Evolutionary conservation across 2,329 filamentous ascomycete species (phyloP).

Genomic region (Chaetothyriales sp.): DNA sequence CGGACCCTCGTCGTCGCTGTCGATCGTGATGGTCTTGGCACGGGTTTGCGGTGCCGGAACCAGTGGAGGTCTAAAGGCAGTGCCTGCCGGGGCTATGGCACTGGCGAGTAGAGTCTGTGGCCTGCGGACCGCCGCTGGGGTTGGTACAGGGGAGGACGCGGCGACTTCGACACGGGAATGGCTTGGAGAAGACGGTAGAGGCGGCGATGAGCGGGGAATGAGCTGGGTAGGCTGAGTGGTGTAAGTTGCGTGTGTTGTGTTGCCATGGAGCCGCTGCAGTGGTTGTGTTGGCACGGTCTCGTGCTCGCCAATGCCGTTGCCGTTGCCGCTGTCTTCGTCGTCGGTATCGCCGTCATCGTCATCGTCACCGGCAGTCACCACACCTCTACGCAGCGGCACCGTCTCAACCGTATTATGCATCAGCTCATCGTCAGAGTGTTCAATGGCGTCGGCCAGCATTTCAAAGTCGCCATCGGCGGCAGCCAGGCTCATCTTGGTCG

Average conservation of each 20-base stretch:
- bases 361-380: background rate
- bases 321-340: slow-evolving; percentile 13
- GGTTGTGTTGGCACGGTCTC: slow-evolving; percentile 39
- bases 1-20: slow-evolving; percentile 44
- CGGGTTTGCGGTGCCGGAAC: slow-evolving; percentile 28
- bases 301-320: slow-evolving; percentile 12
- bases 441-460: slow-evolving; percentile 2
- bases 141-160: slow-evolving; percentile 67
- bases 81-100: slow-evolving; percentile 63
- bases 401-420: slow-evolving; percentile 16
- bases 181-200: slow-evolving; percentile 21
- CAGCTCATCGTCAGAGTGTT: slow-evolving; percentile 15
- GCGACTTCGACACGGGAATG: slow-evolving; percentile 58
- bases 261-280: slow-evolving; percentile 18
- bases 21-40: slow-evolving; percentile 31
- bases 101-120: slow-evolving; percentile 39
- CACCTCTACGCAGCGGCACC: slow-evolving; percentile 9
- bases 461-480: background rate
- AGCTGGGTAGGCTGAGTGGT: slow-evolving; percentile 51
- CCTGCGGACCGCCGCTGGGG: slow-evolving; percentile 20
- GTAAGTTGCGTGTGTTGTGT: slow-evolving; percentile 26
- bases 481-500: background rate
- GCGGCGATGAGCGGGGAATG: slow-evolving; percentile 29
- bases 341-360: slow-evolving; percentile 2
- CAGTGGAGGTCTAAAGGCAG: slow-evolving; percentile 47